These are phyloP conservation scores for Lactifluus echinatus DNA, from an alignment of 768 basidiomycete genomes.

Conservation along the genomic window DNA sequence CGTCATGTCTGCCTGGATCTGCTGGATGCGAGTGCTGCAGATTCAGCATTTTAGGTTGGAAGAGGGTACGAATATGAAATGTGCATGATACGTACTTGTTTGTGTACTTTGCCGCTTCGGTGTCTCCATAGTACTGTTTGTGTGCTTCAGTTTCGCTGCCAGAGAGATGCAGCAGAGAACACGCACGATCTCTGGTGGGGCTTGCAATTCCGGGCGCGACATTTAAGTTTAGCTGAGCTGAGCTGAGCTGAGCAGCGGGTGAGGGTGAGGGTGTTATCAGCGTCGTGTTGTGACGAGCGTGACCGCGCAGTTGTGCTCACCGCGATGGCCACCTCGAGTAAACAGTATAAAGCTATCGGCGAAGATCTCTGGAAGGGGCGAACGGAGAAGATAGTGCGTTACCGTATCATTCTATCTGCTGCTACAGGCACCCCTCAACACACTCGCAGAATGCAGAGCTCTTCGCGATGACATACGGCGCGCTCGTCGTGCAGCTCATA, in stretches of 20 bases:
- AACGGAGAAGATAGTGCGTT: conserved; percentile 86
- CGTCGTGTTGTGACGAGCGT: no score
- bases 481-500: conserved; percentile 94
- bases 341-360: conserved; percentile 80
- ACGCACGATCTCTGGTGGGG: conserved; percentile 67
- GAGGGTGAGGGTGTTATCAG: no score
- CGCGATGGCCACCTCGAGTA: conserved; percentile 50
- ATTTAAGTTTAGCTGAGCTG: no score
- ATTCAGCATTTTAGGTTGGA: not conserved
- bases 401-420: conserved; percentile 4
- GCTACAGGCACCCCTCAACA: conserved; percentile 19
- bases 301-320: not conserved
- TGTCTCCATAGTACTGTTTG: conserved; percentile 91
- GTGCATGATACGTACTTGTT: conserved; percentile 50
- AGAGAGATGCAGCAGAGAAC: not conserved
- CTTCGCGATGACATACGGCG: conserved; percentile 94
- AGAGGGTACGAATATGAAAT: not conserved
- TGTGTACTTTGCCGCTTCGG: conserved; percentile 94
- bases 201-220: conserved; percentile 55
- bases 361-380: conserved; percentile 95
- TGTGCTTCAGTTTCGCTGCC: not conserved
- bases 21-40: conserved; percentile 84
- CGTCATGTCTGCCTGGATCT: conserved; percentile 97
- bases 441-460: conserved; percentile 83
- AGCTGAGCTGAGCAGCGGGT: no score